These are phyloP conservation scores for Wickerhamomyces sp. DNA, from an alignment of 1,139 yeast species.

Conservation along the genomic window DNA sequence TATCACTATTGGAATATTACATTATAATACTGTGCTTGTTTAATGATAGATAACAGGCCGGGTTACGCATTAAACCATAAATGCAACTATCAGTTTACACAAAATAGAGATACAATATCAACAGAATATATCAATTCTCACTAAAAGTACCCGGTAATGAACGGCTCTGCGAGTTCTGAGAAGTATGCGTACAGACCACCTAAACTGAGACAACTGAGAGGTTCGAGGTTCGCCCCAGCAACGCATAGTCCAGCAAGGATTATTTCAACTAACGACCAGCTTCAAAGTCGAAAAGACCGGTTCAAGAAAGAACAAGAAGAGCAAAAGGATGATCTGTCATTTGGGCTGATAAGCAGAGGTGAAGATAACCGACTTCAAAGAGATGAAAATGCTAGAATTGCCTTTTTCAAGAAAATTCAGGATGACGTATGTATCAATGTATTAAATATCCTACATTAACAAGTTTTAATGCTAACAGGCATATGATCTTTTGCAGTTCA, in stretches of 20 bases:
- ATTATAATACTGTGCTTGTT: too few species aligned
- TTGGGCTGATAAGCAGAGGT: conserved; percentile 57
- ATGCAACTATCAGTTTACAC: too few species aligned
- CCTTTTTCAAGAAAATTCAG: conserved; percentile 36
- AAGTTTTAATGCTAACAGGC: too few species aligned
- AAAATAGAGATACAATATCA: too few species aligned
- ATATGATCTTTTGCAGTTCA: conserved; percentile 6
- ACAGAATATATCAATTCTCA: too few species aligned
- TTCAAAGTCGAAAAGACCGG: conserved; percentile 16
- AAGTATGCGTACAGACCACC: conserved; percentile 1
- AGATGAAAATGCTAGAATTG: conserved; percentile 36
- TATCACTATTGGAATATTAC: too few species aligned
- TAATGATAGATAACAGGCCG: too few species aligned
- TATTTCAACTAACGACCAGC: conserved; percentile 4
- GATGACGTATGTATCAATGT: conserved; percentile 15
- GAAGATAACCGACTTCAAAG: conserved; percentile 47
- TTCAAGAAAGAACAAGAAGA: conserved; percentile 9
- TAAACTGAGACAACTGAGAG: not conserved
- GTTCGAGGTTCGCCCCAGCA: too few species aligned
- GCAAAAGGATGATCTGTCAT: conserved; percentile 23
- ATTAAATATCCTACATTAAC: not conserved
- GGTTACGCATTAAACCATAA: too few species aligned
- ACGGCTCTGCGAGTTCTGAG: too few species aligned
- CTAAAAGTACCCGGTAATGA: too few species aligned
- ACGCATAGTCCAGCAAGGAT: not conserved